Base-by-base conservation (phyloP, 148 eudicot species). In the Cornus suecica region DNA sequence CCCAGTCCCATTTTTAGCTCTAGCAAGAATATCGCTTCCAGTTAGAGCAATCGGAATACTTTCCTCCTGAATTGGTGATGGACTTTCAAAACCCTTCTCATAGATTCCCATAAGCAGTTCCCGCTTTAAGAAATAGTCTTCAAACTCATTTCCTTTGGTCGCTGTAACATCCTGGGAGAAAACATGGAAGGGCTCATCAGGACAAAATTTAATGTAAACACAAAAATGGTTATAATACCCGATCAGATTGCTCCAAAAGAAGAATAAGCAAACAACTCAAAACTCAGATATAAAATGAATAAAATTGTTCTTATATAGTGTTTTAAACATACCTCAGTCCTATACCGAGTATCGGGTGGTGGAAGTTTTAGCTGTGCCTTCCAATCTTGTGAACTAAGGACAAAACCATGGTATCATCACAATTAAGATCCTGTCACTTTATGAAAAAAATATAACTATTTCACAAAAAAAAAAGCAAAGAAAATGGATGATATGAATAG, bases 131-230 rank as follows among this genome's bases (percentile, higher is more conserved):
- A 90, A 90, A 79, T 94, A 90, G 71, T 92, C 98, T 76, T 90
- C 98, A 83, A 94, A 94, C 28, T 94, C 97, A 76, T 94, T 94
- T 77, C 98, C 98, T 80, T 94, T 91, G n/a, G 98, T 91, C 23
- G 97, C 98, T 20, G 98, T 92, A 62, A 94, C 98, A 83, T 94
- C 98, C 98, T 92, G 85, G 54, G 37, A 66, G 29, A 54, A 25
- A 75, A 77, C 14, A 64, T 28, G 20, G 9, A 18, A 24, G 32
- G 10, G 29, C 29, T 61, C n/a, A 58, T 76, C 52, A 69, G 64
- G n/a, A 74, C 62, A 10, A 18, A 51, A 18, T 15, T 26, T 61
- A 10, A 65, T 28, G 45, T 29, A 14, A 2, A 65, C 20, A 16
- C n/a, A 18, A 20, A 77, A 3, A n/a, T 1, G 32, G 42, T 66